These are phyloP conservation scores for Rubroboletus satanas DNA, from an alignment of 768 basidiomycete genomes.

Conservation along the genomic window DNA sequence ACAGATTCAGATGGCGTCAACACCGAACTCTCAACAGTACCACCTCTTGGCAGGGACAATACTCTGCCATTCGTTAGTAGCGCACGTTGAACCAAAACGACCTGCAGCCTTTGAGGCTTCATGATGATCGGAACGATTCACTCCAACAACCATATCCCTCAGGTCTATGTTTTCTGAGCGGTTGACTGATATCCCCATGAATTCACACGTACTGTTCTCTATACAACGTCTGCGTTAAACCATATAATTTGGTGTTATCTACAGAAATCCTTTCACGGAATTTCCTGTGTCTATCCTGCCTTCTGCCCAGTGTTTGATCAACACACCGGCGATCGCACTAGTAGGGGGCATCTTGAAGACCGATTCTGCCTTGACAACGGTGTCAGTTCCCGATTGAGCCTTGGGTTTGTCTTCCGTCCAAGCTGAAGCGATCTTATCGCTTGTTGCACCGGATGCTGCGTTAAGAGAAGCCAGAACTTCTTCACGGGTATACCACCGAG, in stretches of 20 bases:
- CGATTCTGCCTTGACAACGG: constrained; percentile 36
- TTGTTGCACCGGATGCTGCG: constrained; percentile 27
- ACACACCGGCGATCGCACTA: constrained; percentile 79
- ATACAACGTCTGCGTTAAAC: neutral
- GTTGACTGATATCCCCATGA: neutral
- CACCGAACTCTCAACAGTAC: neutral
- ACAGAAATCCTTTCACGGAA: constrained; percentile 43
- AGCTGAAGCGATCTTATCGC: constrained; percentile 23
- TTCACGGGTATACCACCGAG: constrained; percentile 80
- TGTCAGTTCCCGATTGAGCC: constrained; percentile 13
- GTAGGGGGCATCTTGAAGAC: constrained; percentile 71
- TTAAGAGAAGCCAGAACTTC: constrained; percentile 62
- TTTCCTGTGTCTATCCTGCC: constrained; percentile 45
- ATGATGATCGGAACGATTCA: neutral
- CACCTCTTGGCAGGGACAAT: neutral
- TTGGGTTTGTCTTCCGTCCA: constrained; percentile 22
- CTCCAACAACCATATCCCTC: neutral
- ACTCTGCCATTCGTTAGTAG: neutral
- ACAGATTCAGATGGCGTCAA: neutral
- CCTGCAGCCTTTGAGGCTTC: neutral
- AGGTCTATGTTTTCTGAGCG: neutral
- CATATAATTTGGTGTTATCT: constrained; percentile 21
- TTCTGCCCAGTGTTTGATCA: constrained; percentile 80
- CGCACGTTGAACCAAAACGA: neutral
- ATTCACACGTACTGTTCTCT: neutral